These are phyloP conservation scores for Ustilago loliicola DNA, from an alignment of 1,284 basidiomycete genomes.

Conservation along the genomic window DNA sequence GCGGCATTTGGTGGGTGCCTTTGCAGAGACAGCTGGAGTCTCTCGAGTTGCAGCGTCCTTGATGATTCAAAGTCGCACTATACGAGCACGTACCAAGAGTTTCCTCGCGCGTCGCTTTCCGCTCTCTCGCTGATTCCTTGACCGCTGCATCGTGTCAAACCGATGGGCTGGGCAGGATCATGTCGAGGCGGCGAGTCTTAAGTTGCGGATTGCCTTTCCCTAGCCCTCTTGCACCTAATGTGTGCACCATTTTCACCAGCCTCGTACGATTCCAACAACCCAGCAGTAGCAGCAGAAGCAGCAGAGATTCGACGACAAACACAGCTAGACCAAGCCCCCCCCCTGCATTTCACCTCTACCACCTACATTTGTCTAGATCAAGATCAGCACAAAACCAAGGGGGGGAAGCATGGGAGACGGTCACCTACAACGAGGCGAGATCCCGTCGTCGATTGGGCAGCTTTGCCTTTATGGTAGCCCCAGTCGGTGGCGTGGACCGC, in stretches of 20 bases:
- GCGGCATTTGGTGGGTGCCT: neutral
- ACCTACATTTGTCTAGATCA: constrained; percentile 33
- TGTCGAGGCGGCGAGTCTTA: constrained; percentile 1
- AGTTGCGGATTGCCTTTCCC: constrained; percentile 31
- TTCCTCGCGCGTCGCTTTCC: constrained; percentile 29
- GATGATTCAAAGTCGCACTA: constrained; percentile 38
- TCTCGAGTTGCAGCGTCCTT: constrained; percentile 31
- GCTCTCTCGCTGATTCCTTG: constrained; percentile 6
- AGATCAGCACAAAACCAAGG: constrained; percentile 7
- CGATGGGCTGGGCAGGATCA: constrained; percentile 32
- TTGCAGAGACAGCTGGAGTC: neutral
- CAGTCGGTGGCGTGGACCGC: constrained; percentile 50
- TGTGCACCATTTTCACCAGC: neutral
- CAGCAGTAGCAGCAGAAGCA: constrained; percentile 34
- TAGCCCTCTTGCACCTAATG: neutral
- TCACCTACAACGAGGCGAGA: constrained; percentile 54
- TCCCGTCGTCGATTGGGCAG: constrained; percentile 49
- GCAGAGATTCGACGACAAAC: constrained; percentile 27
- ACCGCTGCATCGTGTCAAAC: constrained; percentile 26
- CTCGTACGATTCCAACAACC: neutral
- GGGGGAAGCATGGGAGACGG: constrained; percentile 46
- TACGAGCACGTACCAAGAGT: constrained; percentile 38
- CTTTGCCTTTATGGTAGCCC: constrained; percentile 38
- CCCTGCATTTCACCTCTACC: constrained; percentile 8
- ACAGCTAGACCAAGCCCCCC: constrained; percentile 39